Conservation (phyloP, 2,329 filamentous ascomycete genomes). For the Elsinoe arachidis region DNA sequence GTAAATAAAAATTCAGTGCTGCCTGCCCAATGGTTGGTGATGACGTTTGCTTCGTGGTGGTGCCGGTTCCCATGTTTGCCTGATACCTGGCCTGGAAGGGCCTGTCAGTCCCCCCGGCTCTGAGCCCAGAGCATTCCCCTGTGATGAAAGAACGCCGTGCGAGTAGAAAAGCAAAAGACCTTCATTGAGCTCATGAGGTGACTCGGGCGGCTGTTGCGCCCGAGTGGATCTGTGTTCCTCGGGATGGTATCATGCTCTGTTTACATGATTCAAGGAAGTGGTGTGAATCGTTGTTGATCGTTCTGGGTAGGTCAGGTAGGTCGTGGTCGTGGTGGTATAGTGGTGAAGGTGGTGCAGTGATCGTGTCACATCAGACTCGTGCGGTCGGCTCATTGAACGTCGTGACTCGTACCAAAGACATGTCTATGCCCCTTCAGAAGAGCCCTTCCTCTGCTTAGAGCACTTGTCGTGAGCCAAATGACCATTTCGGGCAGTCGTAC, state of each 20-base stretch:
- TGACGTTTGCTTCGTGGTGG: neutral
- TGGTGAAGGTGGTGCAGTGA: neutral
- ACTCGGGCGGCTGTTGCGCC: neutral
- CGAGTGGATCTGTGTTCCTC: neutral
- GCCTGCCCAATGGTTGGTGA: constrained; percentile 8
- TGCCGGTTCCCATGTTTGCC: neutral
- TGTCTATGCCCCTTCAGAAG: constrained; percentile 24
- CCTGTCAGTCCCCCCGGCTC: neutral
- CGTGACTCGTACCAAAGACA: neutral
- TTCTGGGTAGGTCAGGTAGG: no score
- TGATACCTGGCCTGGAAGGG: neutral
- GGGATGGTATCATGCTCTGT: no score
- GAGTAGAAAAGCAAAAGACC: constrained; percentile 4
- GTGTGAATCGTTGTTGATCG: no score
- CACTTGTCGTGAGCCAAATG: constrained; percentile 85
- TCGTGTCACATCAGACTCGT: neutral
- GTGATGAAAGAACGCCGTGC: neutral
- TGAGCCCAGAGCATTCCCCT: neutral
- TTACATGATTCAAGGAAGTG: no score
- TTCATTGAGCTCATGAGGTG: neutral
- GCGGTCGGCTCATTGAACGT: neutral
- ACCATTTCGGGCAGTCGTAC: constrained; percentile 80
- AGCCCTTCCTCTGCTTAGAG: constrained; percentile 55
- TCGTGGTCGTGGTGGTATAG: no score
- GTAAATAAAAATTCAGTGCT: constrained; percentile 4